Conservation (phyloP, 2,329 filamentous ascomycete genomes). For the Cylindrodendrum hubeiense region DNA sequence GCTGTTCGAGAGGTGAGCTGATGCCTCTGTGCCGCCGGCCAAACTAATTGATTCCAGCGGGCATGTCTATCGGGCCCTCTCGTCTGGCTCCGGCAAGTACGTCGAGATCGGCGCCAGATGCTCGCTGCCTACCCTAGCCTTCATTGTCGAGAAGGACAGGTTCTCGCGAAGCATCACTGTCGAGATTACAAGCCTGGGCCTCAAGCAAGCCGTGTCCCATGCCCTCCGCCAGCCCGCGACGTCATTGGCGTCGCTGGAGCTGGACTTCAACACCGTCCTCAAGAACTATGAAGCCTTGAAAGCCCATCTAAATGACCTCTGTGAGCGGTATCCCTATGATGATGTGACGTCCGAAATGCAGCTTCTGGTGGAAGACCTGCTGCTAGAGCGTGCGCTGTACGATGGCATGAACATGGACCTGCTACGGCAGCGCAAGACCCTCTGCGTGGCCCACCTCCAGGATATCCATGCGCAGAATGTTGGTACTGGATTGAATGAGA, state of each 20-base stretch:
- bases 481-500: slow-evolving; percentile 42
- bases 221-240: slow-evolving; percentile 44
- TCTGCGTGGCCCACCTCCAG: slow-evolving; percentile 40
- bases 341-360: slow-evolving; percentile 41
- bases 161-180: slow-evolving; percentile 35
- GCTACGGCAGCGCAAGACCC: slow-evolving; percentile 31
- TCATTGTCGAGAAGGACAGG: slow-evolving; percentile 45
- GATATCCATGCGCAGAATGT: slow-evolving; percentile 45
- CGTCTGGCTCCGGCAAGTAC: slow-evolving; percentile 45
- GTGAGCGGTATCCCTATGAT: slow-evolving; percentile 18
- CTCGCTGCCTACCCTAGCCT: slow-evolving; percentile 38
- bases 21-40: not conserved
- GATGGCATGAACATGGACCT: slow-evolving; percentile 42
- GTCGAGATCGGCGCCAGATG: slow-evolving; percentile 34
- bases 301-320: slow-evolving; percentile 27
- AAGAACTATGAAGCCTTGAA: slow-evolving; percentile 42
- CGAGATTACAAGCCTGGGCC: slow-evolving; percentile 50
- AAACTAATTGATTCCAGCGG: slow-evolving; percentile 37
- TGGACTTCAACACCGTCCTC: slow-evolving; percentile 41
- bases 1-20: slow-evolving; percentile 41
- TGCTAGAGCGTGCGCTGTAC: slow-evolving; percentile 44
- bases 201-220: slow-evolving; percentile 53
- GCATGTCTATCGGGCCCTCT: slow-evolving; percentile 41
- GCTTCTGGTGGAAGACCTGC: slow-evolving; percentile 42
- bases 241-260: slow-evolving; percentile 21